Evolutionary conservation across 2,329 filamentous ascomycete species (phyloP), one percentile per base, ranked within the genome.

Genomic region (Aspergillus melleus): DNA sequence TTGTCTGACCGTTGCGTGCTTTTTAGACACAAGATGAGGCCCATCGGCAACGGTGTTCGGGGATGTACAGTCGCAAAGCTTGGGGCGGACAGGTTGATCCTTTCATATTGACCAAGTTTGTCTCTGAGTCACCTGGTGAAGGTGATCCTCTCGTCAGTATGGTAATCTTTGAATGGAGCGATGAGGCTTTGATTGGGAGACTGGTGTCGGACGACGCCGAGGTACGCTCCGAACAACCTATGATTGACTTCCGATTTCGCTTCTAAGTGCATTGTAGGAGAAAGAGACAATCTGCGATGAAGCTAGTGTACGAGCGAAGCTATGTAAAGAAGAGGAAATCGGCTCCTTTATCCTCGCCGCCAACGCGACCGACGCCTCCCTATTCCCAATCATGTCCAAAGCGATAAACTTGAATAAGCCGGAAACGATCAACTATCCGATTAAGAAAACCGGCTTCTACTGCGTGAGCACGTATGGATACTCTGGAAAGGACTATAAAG

Each of bases 371-470:
- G 84, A 89, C 36, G 79, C 84, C 52, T 90, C 92, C 29, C 84
- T 84, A 60, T 90, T 85, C 65, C 76, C 88, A 52, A 91, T 99
- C 66, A 80, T 90, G 65, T 94, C 92, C 61, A 82, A 90, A 74
- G 91, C 92, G 10, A 81, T 98, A 61, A 88, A 96, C 72, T 83
- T 98, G 54, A 94, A 92, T 65, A 82, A 90, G 58, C 84, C 91
- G 1, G 74, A 78, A 20, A 81, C 83, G 11, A 86, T 96, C 74
- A 90, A 92, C 64, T 99, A 98, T 74, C 83, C 86, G 6, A 88
- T 97, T 68, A 88, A 88, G 71, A 92, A 91, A 76, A 99, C 95
- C 0, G 95, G 95, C 29, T 99, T 97, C 78, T 99, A 96, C 77
- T 99, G 95, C 71, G 89, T 99, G 60, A 87, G 91, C 55, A 95